These are phyloP conservation scores for Brassica rapa DNA, from an alignment of 345 rosid species.

Conservation along the genomic window DNA sequence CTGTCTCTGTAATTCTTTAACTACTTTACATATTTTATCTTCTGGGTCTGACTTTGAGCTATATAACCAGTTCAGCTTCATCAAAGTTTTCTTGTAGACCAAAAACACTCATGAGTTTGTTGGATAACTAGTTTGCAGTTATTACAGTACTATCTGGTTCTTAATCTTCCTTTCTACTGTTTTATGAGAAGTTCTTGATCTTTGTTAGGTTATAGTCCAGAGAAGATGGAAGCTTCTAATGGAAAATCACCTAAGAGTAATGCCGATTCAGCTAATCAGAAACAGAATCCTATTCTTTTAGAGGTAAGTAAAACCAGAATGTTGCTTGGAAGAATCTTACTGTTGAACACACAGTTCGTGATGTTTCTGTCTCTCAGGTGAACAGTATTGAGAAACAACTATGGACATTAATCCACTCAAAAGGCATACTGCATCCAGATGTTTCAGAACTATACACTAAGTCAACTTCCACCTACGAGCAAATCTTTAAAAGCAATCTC, in stretches of 20 bases:
- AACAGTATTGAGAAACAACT: conserved; percentile 65
- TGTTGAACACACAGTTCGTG: background rate
- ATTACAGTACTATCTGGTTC: background rate
- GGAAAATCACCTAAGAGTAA: conserved; percentile 4
- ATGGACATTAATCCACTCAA: conserved; percentile 55
- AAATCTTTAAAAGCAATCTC: conserved; percentile 52
- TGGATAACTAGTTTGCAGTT: too few species aligned
- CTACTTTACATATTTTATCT: conserved; percentile 10
- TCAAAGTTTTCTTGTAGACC: conserved; percentile 25
- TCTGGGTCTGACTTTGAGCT: conserved; percentile 22
- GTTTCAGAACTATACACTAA: conserved; percentile 57
- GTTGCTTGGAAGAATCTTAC: conserved; percentile 15
- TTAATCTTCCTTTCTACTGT: background rate
- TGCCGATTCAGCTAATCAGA: conserved; percentile 42
- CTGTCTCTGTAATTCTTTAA: conserved; percentile 13
- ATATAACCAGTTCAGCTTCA: background rate
- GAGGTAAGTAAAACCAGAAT: conserved; percentile 51
- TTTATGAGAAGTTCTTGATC: conserved; percentile 1
- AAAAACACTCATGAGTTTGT: conserved; percentile 5
- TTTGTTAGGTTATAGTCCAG: background rate
- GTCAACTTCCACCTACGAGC: conserved; percentile 62
- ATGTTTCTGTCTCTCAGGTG: conserved; percentile 49
- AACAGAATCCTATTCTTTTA: conserved; percentile 49
- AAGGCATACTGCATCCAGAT: conserved; percentile 57
- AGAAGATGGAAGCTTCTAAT: conserved; percentile 34